Conservation (phyloP, 306 rosid species). For the Trifolium pratense region DNA sequence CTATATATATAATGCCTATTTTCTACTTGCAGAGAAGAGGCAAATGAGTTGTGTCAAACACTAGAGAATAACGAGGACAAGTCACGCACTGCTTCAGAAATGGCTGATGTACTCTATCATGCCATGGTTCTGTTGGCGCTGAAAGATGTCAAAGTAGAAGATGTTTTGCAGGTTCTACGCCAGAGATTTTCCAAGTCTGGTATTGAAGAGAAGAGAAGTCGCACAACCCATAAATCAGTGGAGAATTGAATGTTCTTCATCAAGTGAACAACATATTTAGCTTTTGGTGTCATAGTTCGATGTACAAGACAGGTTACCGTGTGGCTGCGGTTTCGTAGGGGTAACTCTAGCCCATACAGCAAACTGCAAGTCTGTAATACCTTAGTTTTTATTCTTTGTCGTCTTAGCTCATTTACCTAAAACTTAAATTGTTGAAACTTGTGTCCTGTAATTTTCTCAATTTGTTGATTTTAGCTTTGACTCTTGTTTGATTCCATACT, state of each 20-base stretch:
- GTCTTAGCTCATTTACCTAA: slow-evolving; percentile 4
- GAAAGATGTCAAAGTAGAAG: slow-evolving; percentile 79
- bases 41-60: slow-evolving; percentile 78
- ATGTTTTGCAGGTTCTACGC: slow-evolving; percentile 73
- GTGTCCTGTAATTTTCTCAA: neutral
- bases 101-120: slow-evolving; percentile 86
- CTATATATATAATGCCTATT: neutral
- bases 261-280: slow-evolving; percentile 8
- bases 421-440: slow-evolving; percentile 8
- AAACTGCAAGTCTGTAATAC: neutral
- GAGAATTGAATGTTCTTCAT: slow-evolving; percentile 34
- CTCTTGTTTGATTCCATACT: neutral
- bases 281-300: slow-evolving; percentile 6
- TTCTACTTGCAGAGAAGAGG: slow-evolving; percentile 71
- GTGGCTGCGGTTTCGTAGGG: neutral
- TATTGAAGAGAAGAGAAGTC: slow-evolving; percentile 76
- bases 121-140: slow-evolving; percentile 72
- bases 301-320: slow-evolving; percentile 1
- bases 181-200: slow-evolving; percentile 85
- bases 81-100: slow-evolving; percentile 75
- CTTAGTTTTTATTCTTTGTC: neutral
- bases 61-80: slow-evolving; percentile 71
- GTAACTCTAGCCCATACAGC: neutral
- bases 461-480: slow-evolving; percentile 19
- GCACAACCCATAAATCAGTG: slow-evolving; percentile 34